Base-by-base conservation (phyloP, 176 grass and related monocot species). In the Pharus latifolius region DNA sequence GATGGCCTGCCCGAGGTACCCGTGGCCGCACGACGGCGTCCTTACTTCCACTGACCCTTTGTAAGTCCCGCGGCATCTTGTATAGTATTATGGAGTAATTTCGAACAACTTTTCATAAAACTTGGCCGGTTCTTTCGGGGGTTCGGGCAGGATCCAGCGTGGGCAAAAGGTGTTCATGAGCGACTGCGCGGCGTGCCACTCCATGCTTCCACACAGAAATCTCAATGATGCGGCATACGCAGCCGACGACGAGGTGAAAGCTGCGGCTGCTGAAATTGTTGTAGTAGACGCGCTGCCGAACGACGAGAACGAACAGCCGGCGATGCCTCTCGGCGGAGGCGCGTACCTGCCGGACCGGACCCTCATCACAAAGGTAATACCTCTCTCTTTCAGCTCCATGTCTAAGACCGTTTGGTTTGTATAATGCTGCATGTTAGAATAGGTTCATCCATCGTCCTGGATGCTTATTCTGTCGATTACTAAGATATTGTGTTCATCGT, bases 111-210 rank as follows among this genome's bases (percentile, higher is more conserved):
- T 53, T 27, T 65, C 18, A 17, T 33, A 4, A 45, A 10, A 14
- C 33, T 0, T 75, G 7, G 60, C 5, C 32, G 42, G 18, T 2
- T 27, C 18, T 15, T 60, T 22, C 7, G 6, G 0, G 47, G 16
- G n/a, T 45, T 18, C 26, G 34, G 16, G 46, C 78, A 77, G 62
- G 25, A 16, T 46, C 6, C 79, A 68, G 5, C 72, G 83, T 29
- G 80, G 79, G 11, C 60, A 59, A 7, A 73, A 86, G 73, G 79
- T 91, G 67, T 91, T 76, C 76, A 82, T 83, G 69, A 48, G 73
- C 56, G 65, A 61, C 77, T 91, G 88, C 81, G 54, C 88, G 1
- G 77, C 88, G 67, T 91, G 88, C 83, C 88, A 91, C 72, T 70
- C 76, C 63, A 70, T 66, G 76, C 84, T 85, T 40, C 88, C 79